Conservation (phyloP, 2,329 filamentous ascomycete species). For the Fusarium fracticaudum region DNA sequence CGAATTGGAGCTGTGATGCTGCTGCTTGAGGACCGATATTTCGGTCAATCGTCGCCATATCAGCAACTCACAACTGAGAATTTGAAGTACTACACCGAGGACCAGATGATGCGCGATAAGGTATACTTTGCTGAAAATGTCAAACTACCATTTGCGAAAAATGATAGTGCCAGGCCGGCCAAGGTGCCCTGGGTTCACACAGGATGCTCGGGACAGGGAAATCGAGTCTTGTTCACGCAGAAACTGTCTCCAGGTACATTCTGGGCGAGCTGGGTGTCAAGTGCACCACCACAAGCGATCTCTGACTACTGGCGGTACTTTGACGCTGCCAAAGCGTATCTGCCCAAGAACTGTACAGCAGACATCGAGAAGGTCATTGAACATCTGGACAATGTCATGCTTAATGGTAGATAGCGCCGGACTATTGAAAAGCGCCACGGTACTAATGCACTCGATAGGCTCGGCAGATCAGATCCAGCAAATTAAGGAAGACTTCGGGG, state of each 20-base stretch:
- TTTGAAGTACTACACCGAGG: neutral
- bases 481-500: neutral
- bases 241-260: neutral
- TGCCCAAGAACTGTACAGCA: conserved; percentile 1
- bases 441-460: neutral
- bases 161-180: neutral
- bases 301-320: conserved; percentile 2
- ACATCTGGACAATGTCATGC: neutral
- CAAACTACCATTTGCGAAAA: neutral
- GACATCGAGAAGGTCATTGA: neutral
- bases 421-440: too few relatives aligned
- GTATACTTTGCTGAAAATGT: neutral
- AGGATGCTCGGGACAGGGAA: neutral
- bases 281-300: neutral
- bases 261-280: neutral
- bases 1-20: neutral
- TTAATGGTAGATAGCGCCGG: neutral
- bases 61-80: neutral
- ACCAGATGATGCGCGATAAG: neutral
- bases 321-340: neutral
- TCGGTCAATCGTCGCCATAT: neutral
- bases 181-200: conserved; percentile 1
- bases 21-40: neutral
- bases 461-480: neutral
- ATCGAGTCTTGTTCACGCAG: neutral